Evolutionary conservation across 2,329 filamentous ascomycete species (phyloP).

Genomic region (Alternaria gansuensis): DNA sequence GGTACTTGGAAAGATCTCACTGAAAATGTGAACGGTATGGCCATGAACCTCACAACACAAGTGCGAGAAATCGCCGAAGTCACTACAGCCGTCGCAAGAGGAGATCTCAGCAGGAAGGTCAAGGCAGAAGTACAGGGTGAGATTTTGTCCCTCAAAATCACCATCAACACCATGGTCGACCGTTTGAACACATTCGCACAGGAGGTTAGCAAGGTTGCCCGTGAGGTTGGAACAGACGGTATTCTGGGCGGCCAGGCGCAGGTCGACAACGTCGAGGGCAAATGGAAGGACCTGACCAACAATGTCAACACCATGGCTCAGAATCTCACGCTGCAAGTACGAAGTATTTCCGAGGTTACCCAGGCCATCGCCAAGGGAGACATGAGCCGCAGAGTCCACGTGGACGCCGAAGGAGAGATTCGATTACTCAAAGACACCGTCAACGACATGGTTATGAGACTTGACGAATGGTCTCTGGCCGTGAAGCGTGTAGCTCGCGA

Average conservation of each 20-base stretch:
- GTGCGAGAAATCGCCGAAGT: slow-evolving; percentile 64
- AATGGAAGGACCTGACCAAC: slow-evolving; percentile 72
- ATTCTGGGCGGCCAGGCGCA: slow-evolving; percentile 70
- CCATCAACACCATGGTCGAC: slow-evolving; percentile 76
- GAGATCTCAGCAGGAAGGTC: slow-evolving; percentile 63
- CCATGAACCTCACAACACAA: slow-evolving; percentile 62
- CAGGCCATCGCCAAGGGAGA: slow-evolving; percentile 95
- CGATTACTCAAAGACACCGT: slow-evolving; percentile 94
- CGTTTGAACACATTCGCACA: slow-evolving; percentile 70
- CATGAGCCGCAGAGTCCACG: slow-evolving; percentile 94
- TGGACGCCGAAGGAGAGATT: slow-evolving; percentile 94
- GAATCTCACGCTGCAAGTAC: slow-evolving; percentile 73
- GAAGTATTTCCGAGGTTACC: slow-evolving; percentile 91
- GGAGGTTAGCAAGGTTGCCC: slow-evolving; percentile 71
- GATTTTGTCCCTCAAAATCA: slow-evolving; percentile 77
- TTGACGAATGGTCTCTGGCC: slow-evolving; percentile 96
- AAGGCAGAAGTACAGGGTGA: slow-evolving; percentile 63
- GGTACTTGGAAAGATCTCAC: slow-evolving; percentile 64
- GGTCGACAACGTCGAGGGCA: slow-evolving; percentile 71
- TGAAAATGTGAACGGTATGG: slow-evolving; percentile 65
- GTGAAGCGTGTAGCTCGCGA: slow-evolving; percentile 95
- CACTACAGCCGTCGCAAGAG: slow-evolving; percentile 62
- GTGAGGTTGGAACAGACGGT: slow-evolving; percentile 71
- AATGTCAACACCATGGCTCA: slow-evolving; percentile 74
- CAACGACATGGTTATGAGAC: slow-evolving; percentile 96